Evolutionary conservation across 495 filamentous ascomycete genomes (phyloP), one percentile per base, ranked within the genome.

Genomic region (Tuber magnatum): DNA sequence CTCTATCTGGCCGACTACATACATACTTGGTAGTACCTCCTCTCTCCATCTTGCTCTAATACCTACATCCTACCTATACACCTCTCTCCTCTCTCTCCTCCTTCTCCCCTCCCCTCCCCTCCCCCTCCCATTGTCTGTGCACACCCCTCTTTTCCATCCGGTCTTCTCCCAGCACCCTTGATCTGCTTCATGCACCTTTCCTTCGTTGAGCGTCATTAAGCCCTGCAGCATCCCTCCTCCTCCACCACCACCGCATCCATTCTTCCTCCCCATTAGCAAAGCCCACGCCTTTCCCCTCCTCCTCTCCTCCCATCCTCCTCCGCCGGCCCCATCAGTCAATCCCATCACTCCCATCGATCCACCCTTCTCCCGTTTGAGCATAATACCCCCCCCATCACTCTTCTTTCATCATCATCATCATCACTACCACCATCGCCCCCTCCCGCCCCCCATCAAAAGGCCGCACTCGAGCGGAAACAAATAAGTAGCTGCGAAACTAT

Each of bases 171-270:
- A 72, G 78, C 77, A 73, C 75, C 72, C 77, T 79, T 76, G 78
- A 78, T 77, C 78, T 79, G 76, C 77, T 73, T 78, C 78, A 79
- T 79, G 77, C 77, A 79, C 77, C 77, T 77, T 78, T 79, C 77
- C 77, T 79, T 79, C 76, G 76, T 77, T 79, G 77, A 79, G 76
- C 77, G 77, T 79, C 77, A 79, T 79, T 76, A 79, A 79, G 77
- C 77, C 77, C 77, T 79, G 77, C 77, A 79, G 77, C 77, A 79
- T 79, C 77, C 77, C 77, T 79, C 76, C 77, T 79, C 76, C 71
- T 74, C 75, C 71, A 73, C 77, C 76, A 74, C 43, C 43, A 46
- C 43, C 43, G 16, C 73, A 56, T 71, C 75, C 71, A 71, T 77
- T 79, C 77, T 73, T 78, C 76, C 76, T 79, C 77, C 78, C 76